A percentile compares a stretch with the other conserved stretches of the same genome.
phyloP scores from a whole-genome alignment of 257 asterid species.

The Fraxinus americana region DNA sequence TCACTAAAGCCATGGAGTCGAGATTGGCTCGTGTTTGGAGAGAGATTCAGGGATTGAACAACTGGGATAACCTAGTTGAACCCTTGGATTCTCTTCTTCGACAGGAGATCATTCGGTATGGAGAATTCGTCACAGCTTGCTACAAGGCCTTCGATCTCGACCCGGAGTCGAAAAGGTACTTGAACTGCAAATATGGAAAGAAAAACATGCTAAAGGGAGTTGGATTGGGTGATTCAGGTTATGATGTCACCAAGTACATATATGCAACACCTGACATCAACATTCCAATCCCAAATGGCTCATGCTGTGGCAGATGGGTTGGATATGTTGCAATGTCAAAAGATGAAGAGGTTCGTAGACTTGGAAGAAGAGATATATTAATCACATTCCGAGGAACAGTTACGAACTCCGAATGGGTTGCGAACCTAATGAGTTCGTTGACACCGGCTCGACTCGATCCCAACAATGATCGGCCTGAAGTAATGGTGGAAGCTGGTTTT shows the following conservation, averaged over 20 bases:
- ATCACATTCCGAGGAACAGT: conserved; percentile 65
- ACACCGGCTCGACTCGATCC: conserved; percentile 63
- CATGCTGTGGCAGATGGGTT: conserved; percentile 46
- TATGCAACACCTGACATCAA: conserved; percentile 57
- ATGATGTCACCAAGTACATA: conserved; percentile 59
- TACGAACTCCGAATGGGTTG: conserved; percentile 60
- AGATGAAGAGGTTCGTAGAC: conserved; percentile 30
- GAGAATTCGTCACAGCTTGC: conserved; percentile 62
- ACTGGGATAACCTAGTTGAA: conserved; percentile 58
- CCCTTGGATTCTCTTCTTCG: conserved; percentile 61
- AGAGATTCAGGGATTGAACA: conserved; percentile 54
- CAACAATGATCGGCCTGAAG: conserved; percentile 43
- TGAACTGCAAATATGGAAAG: conserved; percentile 67
- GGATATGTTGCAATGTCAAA: conserved; percentile 57
- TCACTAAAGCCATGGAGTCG: background rate
- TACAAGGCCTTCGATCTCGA: conserved; percentile 69
- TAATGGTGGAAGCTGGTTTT: conserved; percentile 66
- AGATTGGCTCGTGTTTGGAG: conserved; percentile 48
- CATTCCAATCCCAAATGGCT: conserved; percentile 33
- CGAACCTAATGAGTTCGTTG: conserved; percentile 62
- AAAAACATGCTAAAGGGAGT: conserved; percentile 35
- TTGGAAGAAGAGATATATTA: conserved; percentile 63
- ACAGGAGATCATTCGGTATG: conserved; percentile 59
- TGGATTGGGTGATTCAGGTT: conserved; percentile 50
- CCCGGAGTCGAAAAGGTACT: conserved; percentile 54